These are phyloP conservation scores for Paramecium sexaurelia DNA, from an alignment of 73 alveolate species.

Conservation along the genomic window DNA sequence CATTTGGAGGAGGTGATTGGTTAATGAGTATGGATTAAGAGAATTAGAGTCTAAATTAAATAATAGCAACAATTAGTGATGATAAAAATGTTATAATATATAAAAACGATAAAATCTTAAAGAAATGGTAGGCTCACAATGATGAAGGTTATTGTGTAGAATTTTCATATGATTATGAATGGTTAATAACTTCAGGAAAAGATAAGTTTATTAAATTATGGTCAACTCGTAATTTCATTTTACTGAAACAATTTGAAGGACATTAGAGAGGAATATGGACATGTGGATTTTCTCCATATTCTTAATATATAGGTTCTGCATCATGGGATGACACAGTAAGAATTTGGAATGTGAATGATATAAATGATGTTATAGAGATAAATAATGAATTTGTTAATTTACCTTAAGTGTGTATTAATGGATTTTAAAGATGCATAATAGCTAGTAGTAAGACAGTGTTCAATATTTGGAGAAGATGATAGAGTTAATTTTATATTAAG, in stretches of 20 bases:
- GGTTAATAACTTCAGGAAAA: neutral
- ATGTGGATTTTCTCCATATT: conserved; percentile 20
- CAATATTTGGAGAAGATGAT: conserved; percentile 30
- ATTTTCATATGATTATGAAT: conserved; percentile 22
- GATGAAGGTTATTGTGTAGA: conserved; percentile 29
- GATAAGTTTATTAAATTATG: conserved; percentile 29
- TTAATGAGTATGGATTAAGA: neutral
- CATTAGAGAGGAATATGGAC: conserved; percentile 28
- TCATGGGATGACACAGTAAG: conserved; percentile 56
- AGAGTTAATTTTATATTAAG: neutral
- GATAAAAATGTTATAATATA: neutral
- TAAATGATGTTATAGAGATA: neutral
- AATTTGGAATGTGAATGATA: conserved; percentile 11
- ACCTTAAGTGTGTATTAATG: neutral
- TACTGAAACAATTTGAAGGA: neutral
- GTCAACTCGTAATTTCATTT: neutral
- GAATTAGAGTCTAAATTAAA: neutral
- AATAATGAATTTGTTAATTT: neutral
- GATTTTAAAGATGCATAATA: neutral
- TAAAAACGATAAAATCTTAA: neutral
- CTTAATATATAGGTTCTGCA: neutral
- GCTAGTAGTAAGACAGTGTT: neutral
- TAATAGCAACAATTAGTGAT: neutral
- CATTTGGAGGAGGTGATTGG: neutral
- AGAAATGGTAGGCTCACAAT: neutral